Percentiles rank a stretch among this genome's conserved stretches.
phyloP scores from a whole-genome alignment of 257 asterid species.

The Lavandula angustifolia region DNA sequence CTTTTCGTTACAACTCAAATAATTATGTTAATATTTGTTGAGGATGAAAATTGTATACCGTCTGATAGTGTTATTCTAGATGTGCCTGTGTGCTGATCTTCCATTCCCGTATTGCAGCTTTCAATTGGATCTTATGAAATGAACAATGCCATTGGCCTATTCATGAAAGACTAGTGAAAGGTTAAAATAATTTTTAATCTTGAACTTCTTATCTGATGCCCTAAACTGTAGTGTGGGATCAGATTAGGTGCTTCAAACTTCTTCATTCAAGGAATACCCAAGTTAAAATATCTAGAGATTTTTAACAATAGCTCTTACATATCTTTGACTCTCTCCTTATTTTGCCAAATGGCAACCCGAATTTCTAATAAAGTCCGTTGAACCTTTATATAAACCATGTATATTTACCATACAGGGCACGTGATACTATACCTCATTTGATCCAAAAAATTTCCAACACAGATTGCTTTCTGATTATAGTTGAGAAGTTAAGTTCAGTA shows the following conservation, averaged over 20 bases:
- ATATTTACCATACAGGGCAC: no score
- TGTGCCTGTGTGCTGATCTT: neutral
- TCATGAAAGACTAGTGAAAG: neutral
- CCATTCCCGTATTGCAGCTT: neutral
- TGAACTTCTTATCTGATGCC: neutral
- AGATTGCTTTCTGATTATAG: neutral
- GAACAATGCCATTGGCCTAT: neutral
- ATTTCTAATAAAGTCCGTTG: no score
- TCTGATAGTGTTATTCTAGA: neutral
- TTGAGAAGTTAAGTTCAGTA: neutral
- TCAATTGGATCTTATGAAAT: neutral
- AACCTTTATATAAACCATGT: no score
- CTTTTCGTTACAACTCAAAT: neutral
- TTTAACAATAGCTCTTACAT: neutral
- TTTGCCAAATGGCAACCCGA: no score
- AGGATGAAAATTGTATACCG: neutral
- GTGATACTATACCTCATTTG: no score
- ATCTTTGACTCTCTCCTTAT: neutral
- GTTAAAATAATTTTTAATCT: no score
- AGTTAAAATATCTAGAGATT: neutral
- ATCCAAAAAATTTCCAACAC: neutral
- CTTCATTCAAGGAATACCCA: neutral
- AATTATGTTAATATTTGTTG: neutral
- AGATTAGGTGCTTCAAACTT: neutral
- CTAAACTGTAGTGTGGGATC: neutral